Percentiles rank a stretch among this genome's conserved stretches.
Conservation (phyloP, 139 green algal genomes). For the Tetraselmis striata region DNA sequence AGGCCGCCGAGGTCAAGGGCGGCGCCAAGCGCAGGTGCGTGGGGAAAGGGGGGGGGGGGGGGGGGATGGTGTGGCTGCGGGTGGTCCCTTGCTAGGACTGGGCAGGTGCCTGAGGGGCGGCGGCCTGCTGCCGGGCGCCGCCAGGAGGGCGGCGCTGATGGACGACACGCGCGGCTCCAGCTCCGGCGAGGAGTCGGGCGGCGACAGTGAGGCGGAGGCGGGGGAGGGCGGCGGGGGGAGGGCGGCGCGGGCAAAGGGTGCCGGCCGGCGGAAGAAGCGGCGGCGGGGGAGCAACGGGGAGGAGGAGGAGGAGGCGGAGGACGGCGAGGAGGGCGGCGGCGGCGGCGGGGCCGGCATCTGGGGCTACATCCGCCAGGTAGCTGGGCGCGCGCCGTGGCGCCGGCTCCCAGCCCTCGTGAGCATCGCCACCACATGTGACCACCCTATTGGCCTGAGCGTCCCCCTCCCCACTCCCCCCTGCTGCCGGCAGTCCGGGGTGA, state of each 20-base stretch:
- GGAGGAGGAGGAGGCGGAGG: not conserved
- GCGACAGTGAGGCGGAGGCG: not conserved
- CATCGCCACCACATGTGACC: too few relatives aligned
- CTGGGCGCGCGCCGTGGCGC: too few relatives aligned
- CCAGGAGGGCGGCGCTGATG: not conserved
- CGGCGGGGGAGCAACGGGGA: not conserved
- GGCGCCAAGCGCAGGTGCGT: too few relatives aligned
- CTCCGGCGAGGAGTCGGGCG: not conserved
- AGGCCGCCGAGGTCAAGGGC: too few relatives aligned
- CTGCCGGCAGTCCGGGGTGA: not conserved
- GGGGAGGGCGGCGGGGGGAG: not conserved
- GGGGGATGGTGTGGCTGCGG: too few relatives aligned
- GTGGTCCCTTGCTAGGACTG: too few relatives aligned
- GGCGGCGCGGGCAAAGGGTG: not conserved
- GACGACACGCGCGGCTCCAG: not conserved
- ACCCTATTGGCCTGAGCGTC: too few relatives aligned
- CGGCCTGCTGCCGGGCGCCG: not conserved
- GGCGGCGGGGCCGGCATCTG: not conserved
- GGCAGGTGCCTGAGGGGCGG: not conserved
- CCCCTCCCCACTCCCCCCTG: too few relatives aligned
- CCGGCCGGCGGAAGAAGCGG: not conserved
- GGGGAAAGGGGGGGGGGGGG: too few relatives aligned
- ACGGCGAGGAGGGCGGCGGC: not conserved
- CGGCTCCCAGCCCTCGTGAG: too few relatives aligned
- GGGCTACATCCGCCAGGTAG: not conserved